These are phyloP conservation scores for Dissoconium aciculare DNA, from an alignment of 2,329 filamentous ascomycete genomes.

Conservation along the genomic window DNA sequence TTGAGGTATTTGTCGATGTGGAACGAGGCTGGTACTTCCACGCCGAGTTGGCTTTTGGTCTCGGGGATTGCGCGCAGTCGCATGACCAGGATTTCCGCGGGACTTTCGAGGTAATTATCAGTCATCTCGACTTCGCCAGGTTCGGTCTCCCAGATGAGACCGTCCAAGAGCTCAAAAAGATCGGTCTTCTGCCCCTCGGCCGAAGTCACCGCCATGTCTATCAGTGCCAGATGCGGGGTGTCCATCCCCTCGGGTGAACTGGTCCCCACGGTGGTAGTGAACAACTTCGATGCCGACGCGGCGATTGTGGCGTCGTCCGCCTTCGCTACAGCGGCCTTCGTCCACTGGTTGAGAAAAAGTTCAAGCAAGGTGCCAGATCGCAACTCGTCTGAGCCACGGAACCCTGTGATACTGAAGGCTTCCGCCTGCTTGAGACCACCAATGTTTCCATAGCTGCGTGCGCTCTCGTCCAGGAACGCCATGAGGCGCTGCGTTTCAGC, in stretches of 20 bases:
- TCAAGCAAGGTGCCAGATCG: constrained; percentile 9
- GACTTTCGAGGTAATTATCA: constrained; percentile 27
- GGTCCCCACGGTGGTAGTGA: constrained; percentile 17
- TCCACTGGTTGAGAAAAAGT: constrained; percentile 16
- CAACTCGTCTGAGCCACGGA: not conserved
- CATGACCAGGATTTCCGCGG: constrained; percentile 43
- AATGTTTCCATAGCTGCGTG: constrained; percentile 43
- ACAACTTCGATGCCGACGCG: constrained; percentile 9
- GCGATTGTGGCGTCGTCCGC: constrained; percentile 6
- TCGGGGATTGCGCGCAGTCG: constrained; percentile 25
- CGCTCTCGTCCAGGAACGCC: constrained; percentile 44
- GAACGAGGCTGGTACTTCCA: constrained; percentile 39
- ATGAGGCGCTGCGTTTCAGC: constrained; percentile 46
- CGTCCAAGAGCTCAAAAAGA: constrained; percentile 18
- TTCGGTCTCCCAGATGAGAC: constrained; percentile 19
- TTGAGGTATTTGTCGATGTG: constrained; percentile 47
- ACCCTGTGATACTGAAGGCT: constrained; percentile 10
- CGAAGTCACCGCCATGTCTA: constrained; percentile 9
- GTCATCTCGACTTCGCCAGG: constrained; percentile 11
- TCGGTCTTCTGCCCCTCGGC: constrained; percentile 8
- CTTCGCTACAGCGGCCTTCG: constrained; percentile 8
- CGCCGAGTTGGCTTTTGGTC: constrained; percentile 23
- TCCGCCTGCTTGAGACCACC: constrained; percentile 30
- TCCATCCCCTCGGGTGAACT: constrained; percentile 12
- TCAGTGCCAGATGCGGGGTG: constrained; percentile 9